phyloP scores from a whole-genome alignment of 345 rosid species.

The Hevea brasiliensis region DNA sequence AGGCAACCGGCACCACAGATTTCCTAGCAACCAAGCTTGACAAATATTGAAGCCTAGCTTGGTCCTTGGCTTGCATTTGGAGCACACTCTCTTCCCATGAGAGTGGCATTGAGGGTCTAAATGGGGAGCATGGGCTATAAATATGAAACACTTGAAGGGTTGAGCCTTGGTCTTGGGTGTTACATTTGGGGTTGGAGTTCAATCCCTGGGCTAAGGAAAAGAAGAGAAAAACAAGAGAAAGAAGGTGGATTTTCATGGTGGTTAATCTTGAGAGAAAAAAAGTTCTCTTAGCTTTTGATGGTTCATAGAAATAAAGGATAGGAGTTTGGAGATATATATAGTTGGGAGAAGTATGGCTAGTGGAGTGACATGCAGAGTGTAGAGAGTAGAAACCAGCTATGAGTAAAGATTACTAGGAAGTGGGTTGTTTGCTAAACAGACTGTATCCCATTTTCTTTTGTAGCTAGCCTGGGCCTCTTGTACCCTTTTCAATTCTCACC shows the following conservation, averaged over 20 bases:
- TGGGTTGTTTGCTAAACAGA: constrained; percentile 41
- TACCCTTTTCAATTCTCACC: constrained; percentile 13
- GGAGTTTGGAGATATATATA: constrained; percentile 19
- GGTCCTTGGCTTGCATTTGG: constrained; percentile 65
- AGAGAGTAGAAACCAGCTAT: too few relatives aligned
- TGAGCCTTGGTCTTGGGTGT: constrained; percentile 49
- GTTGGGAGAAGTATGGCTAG: constrained; percentile 11
- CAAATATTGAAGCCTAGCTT: constrained; percentile 63
- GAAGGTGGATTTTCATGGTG: constrained; percentile 36
- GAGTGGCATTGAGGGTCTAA: constrained; percentile 47
- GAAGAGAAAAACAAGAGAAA: constrained; percentile 25
- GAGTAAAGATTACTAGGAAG: background rate
- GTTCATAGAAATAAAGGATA: background rate
- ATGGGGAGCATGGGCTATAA: constrained; percentile 77
- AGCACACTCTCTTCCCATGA: constrained; percentile 83
- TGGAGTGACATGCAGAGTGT: constrained; percentile 17
- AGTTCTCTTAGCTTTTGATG: background rate
- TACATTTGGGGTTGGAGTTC: constrained; percentile 40
- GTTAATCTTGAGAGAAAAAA: background rate
- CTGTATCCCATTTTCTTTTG: constrained; percentile 61
- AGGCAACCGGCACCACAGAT: constrained; percentile 83
- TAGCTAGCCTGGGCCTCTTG: constrained; percentile 24
- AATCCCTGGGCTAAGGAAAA: constrained; percentile 36
- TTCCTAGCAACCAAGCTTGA: constrained; percentile 65
- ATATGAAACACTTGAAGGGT: constrained; percentile 77